A percentile compares a stretch with the other conserved stretches of the same genome.
Conservation (phyloP, 306 rosid genomes). For the Mimosa bimucronata region DNA sequence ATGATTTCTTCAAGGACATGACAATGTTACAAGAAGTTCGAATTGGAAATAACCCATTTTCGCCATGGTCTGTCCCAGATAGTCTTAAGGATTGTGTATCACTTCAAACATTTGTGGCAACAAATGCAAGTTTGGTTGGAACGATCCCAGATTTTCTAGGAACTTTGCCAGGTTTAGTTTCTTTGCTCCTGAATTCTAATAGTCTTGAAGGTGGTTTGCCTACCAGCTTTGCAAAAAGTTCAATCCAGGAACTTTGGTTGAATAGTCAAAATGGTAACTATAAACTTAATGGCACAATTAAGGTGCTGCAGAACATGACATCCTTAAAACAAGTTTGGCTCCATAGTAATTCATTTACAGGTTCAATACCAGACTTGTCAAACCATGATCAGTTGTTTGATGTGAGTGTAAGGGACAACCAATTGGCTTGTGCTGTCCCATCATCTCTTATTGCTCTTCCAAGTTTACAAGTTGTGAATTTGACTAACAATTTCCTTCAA, state of each 20-base stretch:
- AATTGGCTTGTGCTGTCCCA: constrained; percentile 70
- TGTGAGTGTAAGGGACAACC: constrained; percentile 76
- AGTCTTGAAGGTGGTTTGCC: constrained; percentile 68
- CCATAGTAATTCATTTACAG: constrained; percentile 64
- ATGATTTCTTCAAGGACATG: constrained; percentile 60
- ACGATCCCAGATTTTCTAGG: constrained; percentile 57
- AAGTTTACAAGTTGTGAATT: constrained; percentile 51
- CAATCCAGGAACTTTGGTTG: constrained; percentile 57
- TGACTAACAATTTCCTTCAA: constrained; percentile 71
- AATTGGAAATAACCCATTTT: constrained; percentile 54
- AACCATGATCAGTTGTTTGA: constrained; percentile 49
- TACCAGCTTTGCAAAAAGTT: constrained; percentile 42
- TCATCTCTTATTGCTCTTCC: constrained; percentile 49
- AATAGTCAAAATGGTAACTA: constrained; percentile 51
- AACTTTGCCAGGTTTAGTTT: constrained; percentile 48
- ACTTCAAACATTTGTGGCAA: constrained; percentile 54
- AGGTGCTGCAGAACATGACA: constrained; percentile 61
- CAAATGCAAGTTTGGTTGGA: constrained; percentile 47
- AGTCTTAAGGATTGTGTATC: constrained; percentile 43
- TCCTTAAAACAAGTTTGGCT: constrained; percentile 56
- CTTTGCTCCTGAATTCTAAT: constrained; percentile 55
- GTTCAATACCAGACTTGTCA: constrained; percentile 73
- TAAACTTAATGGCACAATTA: constrained; percentile 70
- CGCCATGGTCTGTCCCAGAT: constrained; percentile 60
- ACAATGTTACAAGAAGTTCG: constrained; percentile 37